Evolutionary conservation across 805 yeast genomes (phyloP).

Genomic region (Yarrowia sp.): DNA sequence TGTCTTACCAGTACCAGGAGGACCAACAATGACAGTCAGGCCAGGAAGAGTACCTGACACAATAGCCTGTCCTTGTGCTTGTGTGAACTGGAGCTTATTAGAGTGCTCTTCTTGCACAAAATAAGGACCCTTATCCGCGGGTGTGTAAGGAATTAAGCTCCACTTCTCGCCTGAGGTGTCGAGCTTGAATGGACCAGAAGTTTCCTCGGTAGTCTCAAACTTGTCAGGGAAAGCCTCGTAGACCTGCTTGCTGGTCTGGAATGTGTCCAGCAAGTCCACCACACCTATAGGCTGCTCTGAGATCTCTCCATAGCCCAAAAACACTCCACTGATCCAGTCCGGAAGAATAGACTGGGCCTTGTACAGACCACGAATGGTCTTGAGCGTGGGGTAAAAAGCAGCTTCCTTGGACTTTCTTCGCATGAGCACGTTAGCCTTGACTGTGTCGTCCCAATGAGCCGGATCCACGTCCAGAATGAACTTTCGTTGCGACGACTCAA

Average conservation of each 20-base stretch:
- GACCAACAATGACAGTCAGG: conserved; percentile 64
- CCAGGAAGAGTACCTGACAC: conserved; percentile 44
- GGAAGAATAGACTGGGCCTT: conserved; percentile 33
- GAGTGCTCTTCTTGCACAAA: conserved; percentile 4
- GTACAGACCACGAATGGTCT: conserved; percentile 27
- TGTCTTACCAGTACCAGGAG: conserved; percentile 74
- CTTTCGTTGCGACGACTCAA: conserved; percentile 27
- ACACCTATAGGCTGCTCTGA: conserved; percentile 19
- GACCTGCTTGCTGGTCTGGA: conserved; percentile 34
- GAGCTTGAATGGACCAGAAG: conserved; percentile 22
- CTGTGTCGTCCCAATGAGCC: conserved; percentile 26
- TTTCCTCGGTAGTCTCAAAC: background rate
- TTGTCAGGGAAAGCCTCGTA: conserved; percentile 27
- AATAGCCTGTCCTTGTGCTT: conserved; percentile 36
- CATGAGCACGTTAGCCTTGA: conserved; percentile 33
- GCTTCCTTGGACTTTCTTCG: conserved; percentile 33
- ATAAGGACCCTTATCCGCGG: conserved; percentile 31
- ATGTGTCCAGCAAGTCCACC: conserved; percentile 34
- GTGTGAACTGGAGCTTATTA: conserved; percentile 31
- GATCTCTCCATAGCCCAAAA: conserved; percentile 40
- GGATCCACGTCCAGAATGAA: conserved; percentile 35
- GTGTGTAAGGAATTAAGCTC: conserved; percentile 22
- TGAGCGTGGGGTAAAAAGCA: conserved; percentile 33
- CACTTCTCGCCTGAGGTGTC: background rate
- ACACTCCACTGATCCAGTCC: conserved; percentile 40